Percentiles rank a stretch among this genome's conserved stretches.
Evolutionary conservation across 768 basidiomycete genomes (phyloP).

Genomic region (Mycena vulgaris): DNA sequence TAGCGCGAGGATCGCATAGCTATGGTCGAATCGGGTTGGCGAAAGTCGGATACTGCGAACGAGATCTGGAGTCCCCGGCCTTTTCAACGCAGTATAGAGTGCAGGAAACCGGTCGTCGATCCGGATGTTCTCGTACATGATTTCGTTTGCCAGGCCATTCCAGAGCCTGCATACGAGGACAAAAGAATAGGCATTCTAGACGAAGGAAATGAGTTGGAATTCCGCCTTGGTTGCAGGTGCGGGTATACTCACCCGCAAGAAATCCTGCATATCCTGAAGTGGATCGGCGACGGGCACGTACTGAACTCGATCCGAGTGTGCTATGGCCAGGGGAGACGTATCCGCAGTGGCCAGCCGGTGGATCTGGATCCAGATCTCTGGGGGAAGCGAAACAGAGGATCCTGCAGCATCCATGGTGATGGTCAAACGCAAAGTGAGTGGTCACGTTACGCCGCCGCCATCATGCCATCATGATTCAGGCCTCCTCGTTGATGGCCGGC

Average conservation of each 20-base stretch:
- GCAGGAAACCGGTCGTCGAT: neutral
- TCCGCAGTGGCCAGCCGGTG: constrained; percentile 25
- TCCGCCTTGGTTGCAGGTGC: neutral
- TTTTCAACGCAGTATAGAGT: constrained; percentile 5
- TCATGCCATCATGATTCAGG: too few species aligned
- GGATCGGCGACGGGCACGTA: constrained; percentile 6
- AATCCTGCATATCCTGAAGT: constrained; percentile 5
- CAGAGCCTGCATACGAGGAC: constrained; percentile 31
- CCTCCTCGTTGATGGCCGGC: too few species aligned
- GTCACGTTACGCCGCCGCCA: neutral
- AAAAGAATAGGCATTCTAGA: constrained; percentile 18
- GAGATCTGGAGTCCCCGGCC: neutral
- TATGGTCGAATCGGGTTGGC: constrained; percentile 16
- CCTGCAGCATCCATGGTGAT: neutral
- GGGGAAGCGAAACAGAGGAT: constrained; percentile 9
- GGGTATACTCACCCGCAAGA: constrained; percentile 11
- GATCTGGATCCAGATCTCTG: constrained; percentile 33
- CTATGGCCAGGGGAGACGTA: constrained; percentile 3
- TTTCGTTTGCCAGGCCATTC: constrained; percentile 24
- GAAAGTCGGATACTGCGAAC: constrained; percentile 32
- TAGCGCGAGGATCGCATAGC: constrained; percentile 7
- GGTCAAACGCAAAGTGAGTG: neutral
- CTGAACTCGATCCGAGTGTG: constrained; percentile 2
- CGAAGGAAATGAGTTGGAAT: neutral
- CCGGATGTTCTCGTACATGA: constrained; percentile 28